These are phyloP conservation scores for Pleodorina starrii DNA, from an alignment of 139 green algal species.

Conservation along the genomic window DNA sequence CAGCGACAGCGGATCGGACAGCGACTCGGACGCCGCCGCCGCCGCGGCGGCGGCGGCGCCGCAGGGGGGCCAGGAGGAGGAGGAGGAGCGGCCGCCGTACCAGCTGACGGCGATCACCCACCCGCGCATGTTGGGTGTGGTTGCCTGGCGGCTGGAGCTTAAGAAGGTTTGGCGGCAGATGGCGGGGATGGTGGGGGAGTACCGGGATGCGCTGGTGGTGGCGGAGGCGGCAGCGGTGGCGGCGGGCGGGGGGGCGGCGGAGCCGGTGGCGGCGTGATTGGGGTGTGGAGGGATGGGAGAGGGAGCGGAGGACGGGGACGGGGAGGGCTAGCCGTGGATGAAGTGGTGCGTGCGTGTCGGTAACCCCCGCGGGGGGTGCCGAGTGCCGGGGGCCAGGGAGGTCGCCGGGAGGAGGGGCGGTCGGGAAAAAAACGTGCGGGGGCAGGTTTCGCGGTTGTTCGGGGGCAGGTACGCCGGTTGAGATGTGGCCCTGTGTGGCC, in stretches of 20 bases:
- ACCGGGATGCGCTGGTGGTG: slow-evolving; percentile 10
- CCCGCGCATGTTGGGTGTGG: background rate
- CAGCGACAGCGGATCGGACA: slow-evolving; percentile 6
- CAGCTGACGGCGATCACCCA: background rate
- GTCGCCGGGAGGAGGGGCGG: too few species aligned
- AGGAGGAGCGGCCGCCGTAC: background rate
- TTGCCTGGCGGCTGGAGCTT: slow-evolving; percentile 26
- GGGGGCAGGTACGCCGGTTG: too few species aligned
- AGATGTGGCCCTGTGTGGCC: too few species aligned
- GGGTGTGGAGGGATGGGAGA: too few species aligned
- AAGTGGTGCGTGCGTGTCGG: too few species aligned
- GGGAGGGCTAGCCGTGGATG: too few species aligned
- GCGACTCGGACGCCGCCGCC: background rate
- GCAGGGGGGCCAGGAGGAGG: background rate
- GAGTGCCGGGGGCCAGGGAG: too few species aligned
- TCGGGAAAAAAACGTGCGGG: too few species aligned
- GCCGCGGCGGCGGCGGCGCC: background rate
- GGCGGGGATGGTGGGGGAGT: slow-evolving; percentile 21
- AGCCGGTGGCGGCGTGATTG: background rate
- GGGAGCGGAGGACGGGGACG: too few species aligned
- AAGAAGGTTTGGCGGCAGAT: slow-evolving; percentile 35
- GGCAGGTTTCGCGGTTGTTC: too few species aligned
- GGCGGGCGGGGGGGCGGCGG: background rate
- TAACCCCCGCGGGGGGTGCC: too few species aligned
- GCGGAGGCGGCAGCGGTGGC: background rate